Evolutionary conservation across 768 basidiomycete species (phyloP), one percentile per base, ranked within the genome.

Genomic region (Pleurotus cornucopiae): DNA sequence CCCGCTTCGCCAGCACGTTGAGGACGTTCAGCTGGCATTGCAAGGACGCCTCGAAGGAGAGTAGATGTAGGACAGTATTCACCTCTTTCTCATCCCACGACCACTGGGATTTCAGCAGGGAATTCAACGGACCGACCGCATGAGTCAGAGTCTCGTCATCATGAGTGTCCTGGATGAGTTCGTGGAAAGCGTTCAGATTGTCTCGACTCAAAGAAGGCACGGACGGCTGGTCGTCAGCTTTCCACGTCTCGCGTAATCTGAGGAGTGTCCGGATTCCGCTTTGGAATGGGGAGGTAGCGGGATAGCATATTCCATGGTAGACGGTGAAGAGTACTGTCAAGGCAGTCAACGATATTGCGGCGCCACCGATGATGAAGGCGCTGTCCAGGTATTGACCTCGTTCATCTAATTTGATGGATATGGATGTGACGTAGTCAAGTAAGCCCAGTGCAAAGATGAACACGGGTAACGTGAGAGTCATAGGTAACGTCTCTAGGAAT

Each of bases 121-220:
- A 51, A 18, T 51, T 51, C 30, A 51, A 37, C 21, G 49, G 49
- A 9, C 49, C 49, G 37, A 51, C 49, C 9, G 60, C 57, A 25
- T 58, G 60, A 23, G 58, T 58, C 16, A 61, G 38, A 12, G 51
- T 52, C 12, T 58, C 58, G 40, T 61, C 60, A 25, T 61, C 60
- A 37, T 56, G 58, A 16, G 54, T 55, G 20, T 58, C 57, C 45
- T 61, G 60, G 12, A 61, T 13, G 13, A 51, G 54, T 23, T 41
- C 40, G 40, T 61, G 60, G 51, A 59, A 58, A 7, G 53, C 60
- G 13, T 58, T 47, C 30, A 51, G 52, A 43, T 58, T 57, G 21
- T 43, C 37, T 43, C 2, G 23, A 25, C 43, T 57, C 23, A 60
- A 47, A 20, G 47, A 25, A 14, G 47, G 46, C 13, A 23, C 18